Base-by-base conservation (phyloP, 2,329 filamentous ascomycete species). In the Zymoseptoria brevis region DNA sequence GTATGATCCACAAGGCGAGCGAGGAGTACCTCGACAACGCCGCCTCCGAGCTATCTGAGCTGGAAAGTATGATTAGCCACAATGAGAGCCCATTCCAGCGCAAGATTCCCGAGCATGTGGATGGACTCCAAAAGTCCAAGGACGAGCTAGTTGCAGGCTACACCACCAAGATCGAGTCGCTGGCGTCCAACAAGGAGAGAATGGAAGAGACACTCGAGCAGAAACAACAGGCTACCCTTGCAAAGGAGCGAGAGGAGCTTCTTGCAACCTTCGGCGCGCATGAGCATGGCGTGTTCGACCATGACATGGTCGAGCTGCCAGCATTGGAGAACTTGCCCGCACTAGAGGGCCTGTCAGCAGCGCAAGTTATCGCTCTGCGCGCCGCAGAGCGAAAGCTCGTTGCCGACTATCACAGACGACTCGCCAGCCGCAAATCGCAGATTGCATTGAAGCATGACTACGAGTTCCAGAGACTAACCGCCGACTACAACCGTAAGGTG, bases 31-130 rank as follows among this genome's bases (percentile, higher is more conserved):
- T 73, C 8, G 63, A 67, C n/a, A 65, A 69, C 45, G 69, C 71
- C 16, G 63, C 71, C 50, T 57, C 65, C 4, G 71, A 73, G 51
- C 67, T 72, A 7, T 71, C 68, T 3, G 69, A 73, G 50, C 68
- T 73, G 3, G 71, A 71, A 11, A 70, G 64, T 45, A 68, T 70
- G 29, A 73, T 73, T 55, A 70, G 63, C 19, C 69, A 69, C 21
- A 73, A 72, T 51, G 72, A 74, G 56, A 63, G 65, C 4, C 64
- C 73, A 0, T 74, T 74, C 50, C 67, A 68, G 11, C 64, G 66
- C 49, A 73, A 73, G 64, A 73, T 73, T 13, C 64, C 69, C 35
- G 70, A 74, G 65, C 72, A 74, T 56, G 69, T 73, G n/a, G 69
- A 69, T 9, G 71, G 69, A 51, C 54, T 74, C 35, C 71, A 74